Evolutionary conservation across 148 eudicot genomes (phyloP), one percentile per base, ranked within the genome.

Genomic region (Arctostaphylos glauca): DNA sequence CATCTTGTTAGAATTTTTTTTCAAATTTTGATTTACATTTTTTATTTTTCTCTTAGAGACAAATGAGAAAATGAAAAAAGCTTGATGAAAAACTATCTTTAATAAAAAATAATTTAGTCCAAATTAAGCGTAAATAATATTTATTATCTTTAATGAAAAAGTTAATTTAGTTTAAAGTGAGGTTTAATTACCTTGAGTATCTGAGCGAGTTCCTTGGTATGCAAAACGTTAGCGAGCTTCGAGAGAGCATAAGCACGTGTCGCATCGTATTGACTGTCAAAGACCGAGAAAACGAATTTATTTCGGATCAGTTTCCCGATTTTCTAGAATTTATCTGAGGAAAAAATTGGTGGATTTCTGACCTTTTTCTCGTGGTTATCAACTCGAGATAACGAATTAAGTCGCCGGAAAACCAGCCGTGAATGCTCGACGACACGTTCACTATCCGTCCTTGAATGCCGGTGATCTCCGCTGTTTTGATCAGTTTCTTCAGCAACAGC

Each of bases 181-280:
- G 38, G 38, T 31, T 0, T 31, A 46, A 78, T 21, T 87, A 91
- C 97, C 84, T 85, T 73, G 80, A 96, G 91, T 76, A 86, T 87
- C 60, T 56, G 87, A 85, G 98, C 90, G 66, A 96, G 97, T 82
- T 92, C 93, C 86, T 92, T 91, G 87, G 98, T 93, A 83, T 94
- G 98, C 86, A 96, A 86, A 83, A 96, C 90, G 87, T 93, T 94
- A 68, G 99, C 98, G 16, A 96, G 95, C 91, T 96, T 96, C 46
- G 98, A 96, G 80, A 94, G 86, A 79, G 98, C 91, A 86, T 96
- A 96, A 9, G 99, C 99, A 85, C 99, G 98, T 84, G 99, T 91
- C 46, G 94, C 94, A 81, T 96, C 95, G 84, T 94, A 96, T 23
- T 90, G 73, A 74, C 95, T 92, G 89, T 31, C 50, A 13, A 64